Evolutionary conservation across 192 early-diverging fungal species (phyloP).

Genomic region (Coemansia sp.): DNA sequence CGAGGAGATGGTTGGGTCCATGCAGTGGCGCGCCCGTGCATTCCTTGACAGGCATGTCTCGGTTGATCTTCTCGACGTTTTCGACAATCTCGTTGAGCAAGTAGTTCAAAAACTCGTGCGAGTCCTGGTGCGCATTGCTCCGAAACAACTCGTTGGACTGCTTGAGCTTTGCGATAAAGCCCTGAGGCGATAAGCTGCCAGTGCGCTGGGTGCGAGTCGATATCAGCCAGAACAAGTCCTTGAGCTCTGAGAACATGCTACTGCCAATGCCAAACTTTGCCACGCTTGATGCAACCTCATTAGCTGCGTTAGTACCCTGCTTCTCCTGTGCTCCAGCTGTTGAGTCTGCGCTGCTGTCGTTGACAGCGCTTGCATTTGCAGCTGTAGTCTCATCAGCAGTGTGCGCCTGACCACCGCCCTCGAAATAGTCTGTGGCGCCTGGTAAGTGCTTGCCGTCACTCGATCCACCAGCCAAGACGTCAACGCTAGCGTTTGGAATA

Average conservation of each 20-base stretch:
- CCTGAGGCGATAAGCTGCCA: slow-evolving; percentile 79
- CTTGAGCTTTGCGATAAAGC: slow-evolving; percentile 88
- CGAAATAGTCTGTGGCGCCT: not conserved
- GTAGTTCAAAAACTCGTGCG: slow-evolving; percentile 98
- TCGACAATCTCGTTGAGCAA: slow-evolving; percentile 91
- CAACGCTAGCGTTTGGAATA: not conserved
- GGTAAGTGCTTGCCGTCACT: slow-evolving; percentile 23
- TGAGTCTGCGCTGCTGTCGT: slow-evolving; percentile 4
- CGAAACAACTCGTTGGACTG: slow-evolving; percentile 94
- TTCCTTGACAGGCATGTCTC: slow-evolving; percentile 49
- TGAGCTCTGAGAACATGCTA: slow-evolving; percentile 80
- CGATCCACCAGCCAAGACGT: slow-evolving; percentile 11
- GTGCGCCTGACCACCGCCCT: not conserved
- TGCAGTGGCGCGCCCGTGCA: slow-evolving; percentile 31
- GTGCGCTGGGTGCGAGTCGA: slow-evolving; percentile 80
- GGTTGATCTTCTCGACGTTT: slow-evolving; percentile 67
- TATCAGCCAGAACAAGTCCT: slow-evolving; percentile 86
- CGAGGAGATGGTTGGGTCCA: slow-evolving; percentile 22
- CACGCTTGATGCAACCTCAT: slow-evolving; percentile 40
- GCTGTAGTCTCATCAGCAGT: not conserved
- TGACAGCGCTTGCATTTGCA: not conserved
- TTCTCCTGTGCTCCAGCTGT: slow-evolving; percentile 17
- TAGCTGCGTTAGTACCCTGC: slow-evolving; percentile 17
- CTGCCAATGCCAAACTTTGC: slow-evolving; percentile 66
- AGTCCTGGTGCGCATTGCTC: slow-evolving; percentile 95